These are phyloP conservation scores for Phylloporus rhodoxanthus DNA, from an alignment of 768 basidiomycete genomes.

Conservation along the genomic window DNA sequence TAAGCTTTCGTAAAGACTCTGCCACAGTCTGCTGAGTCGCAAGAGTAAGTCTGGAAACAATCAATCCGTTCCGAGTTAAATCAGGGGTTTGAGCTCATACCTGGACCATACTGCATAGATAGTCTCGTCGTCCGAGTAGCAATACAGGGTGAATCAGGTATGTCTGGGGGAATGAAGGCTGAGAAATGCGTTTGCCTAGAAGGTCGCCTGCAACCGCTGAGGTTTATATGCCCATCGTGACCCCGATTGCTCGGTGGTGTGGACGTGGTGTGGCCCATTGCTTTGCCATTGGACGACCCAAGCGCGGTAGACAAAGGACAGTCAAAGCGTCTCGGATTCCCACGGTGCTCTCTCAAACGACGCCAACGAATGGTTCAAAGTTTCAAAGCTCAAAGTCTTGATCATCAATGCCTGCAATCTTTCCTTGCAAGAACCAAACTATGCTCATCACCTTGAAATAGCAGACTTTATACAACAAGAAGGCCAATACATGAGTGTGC, in stretches of 20 bases:
- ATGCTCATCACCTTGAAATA: constrained; percentile 86
- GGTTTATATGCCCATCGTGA: not conserved
- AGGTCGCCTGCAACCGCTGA: not conserved
- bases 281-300: not conserved
- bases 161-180: constrained; percentile 15
- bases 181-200: constrained; percentile 1
- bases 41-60: constrained; percentile 9
- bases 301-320: not conserved
- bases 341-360: constrained; percentile 44
- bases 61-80: not conserved
- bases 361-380: constrained; percentile 49
- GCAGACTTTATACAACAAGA: constrained; percentile 88
- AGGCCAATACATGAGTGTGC: constrained; percentile 81
- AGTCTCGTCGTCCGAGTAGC: not conserved
- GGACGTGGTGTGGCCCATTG: not conserved
- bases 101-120: constrained; percentile 8
- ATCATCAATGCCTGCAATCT: constrained; percentile 85
- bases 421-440: constrained; percentile 81
- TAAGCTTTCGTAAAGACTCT: constrained; percentile 11
- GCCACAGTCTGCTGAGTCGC: constrained; percentile 4
- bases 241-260: not conserved
- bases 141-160: not conserved
- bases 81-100: not conserved
- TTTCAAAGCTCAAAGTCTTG: constrained; percentile 64
- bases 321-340: not conserved